These are phyloP conservation scores for Metarhizium guizhouense DNA, from an alignment of 2,329 filamentous ascomycete species.

Conservation along the genomic window DNA sequence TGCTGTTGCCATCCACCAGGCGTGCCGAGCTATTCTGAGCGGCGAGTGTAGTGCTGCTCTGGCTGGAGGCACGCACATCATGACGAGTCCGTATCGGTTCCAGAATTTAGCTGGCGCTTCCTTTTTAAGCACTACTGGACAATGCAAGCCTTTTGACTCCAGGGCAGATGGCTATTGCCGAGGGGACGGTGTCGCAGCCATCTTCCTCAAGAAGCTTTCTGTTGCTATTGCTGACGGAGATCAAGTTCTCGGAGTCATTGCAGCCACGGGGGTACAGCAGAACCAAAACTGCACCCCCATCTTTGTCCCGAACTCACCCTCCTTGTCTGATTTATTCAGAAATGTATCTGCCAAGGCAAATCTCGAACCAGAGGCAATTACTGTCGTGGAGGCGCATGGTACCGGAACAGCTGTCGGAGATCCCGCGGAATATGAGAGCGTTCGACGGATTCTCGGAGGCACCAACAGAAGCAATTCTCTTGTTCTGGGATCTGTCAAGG, in stretches of 20 bases:
- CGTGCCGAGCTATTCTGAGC: conserved; percentile 3
- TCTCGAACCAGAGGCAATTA: conserved; percentile 65
- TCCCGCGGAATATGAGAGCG: conserved; percentile 70
- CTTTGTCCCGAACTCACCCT: conserved; percentile 68
- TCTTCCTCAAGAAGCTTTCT: conserved; percentile 69
- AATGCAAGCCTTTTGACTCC: conserved; percentile 7
- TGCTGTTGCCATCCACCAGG: conserved; percentile 1
- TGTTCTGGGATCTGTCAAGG: conserved; percentile 38
- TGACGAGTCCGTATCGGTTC: conserved; percentile 9
- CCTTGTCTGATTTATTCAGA: conserved; percentile 64
- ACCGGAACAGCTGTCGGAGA: conserved; percentile 83
- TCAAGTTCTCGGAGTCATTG: conserved; percentile 63
- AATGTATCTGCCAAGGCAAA: conserved; percentile 62
- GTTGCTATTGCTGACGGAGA: conserved; percentile 70
- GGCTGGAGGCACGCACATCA: conserved; percentile 53
- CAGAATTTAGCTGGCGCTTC: conserved; percentile 14
- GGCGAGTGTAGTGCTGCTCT: conserved; percentile 54
- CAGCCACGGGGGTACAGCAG: conserved; percentile 70
- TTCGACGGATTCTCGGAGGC: conserved; percentile 30
- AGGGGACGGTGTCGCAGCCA: conserved; percentile 64
- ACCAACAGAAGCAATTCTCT: background rate
- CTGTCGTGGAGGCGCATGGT: conserved; percentile 83
- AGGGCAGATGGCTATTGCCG: conserved; percentile 73
- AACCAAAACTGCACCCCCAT: conserved; percentile 76
- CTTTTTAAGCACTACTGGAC: conserved; percentile 31